Conservation (phyloP, 805 yeast genomes). For the Candida vartiovaarae region DNA sequence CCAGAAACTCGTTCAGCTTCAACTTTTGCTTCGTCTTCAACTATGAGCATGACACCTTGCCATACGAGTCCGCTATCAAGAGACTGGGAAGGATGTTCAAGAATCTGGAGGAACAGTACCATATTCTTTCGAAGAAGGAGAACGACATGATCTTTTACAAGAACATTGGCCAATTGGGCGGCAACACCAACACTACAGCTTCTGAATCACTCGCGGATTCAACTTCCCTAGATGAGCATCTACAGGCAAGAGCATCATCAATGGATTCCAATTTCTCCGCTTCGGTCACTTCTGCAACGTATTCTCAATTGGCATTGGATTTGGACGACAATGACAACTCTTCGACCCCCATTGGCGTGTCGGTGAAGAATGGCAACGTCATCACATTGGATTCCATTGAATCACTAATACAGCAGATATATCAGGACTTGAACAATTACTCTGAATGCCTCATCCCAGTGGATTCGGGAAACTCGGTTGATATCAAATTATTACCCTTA, state of each 20-base stretch:
- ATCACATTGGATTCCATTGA: slow-evolving; percentile 45
- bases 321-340: slow-evolving; percentile 18
- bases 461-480: slow-evolving; percentile 82
- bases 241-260: slow-evolving; percentile 12
- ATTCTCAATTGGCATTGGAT: slow-evolving; percentile 24
- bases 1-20: slow-evolving; percentile 88
- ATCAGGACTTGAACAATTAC: slow-evolving; percentile 88
- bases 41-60: slow-evolving; percentile 71
- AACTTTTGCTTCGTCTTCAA: slow-evolving; percentile 90
- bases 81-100: slow-evolving; percentile 84
- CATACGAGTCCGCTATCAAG: slow-evolving; percentile 79
- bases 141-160: slow-evolving; percentile 32
- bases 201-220: slow-evolving; percentile 5
- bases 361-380: slow-evolving; percentile 14
- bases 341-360: slow-evolving; percentile 22
- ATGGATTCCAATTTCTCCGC: slow-evolving; percentile 13
- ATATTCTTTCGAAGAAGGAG: slow-evolving; percentile 53
- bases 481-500: slow-evolving; percentile 90
- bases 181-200: not conserved
- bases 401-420: slow-evolving; percentile 81
- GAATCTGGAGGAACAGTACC: slow-evolving; percentile 85
- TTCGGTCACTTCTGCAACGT: slow-evolving; percentile 15
- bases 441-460: slow-evolving; percentile 94
- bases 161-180: slow-evolving; percentile 4
- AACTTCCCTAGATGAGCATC: slow-evolving; percentile 6